Conservation (phyloP, 2,329 filamentous ascomycete genomes). For the Chrysoporthe puriensis region DNA sequence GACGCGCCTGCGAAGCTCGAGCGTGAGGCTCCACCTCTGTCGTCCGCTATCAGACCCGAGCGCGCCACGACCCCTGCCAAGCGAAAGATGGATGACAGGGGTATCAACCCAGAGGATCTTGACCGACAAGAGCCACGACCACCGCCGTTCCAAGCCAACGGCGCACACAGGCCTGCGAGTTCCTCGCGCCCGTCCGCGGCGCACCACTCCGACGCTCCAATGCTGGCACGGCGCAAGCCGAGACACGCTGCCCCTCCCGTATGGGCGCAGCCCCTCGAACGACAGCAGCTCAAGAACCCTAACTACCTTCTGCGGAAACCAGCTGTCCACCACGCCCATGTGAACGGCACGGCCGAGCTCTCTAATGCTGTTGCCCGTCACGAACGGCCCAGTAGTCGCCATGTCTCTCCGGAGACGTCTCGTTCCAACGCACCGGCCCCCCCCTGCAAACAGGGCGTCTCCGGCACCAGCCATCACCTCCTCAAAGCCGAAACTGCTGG, state of each 20-base stretch:
- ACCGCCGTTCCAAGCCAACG: slow-evolving; percentile 55
- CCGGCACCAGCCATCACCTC: slow-evolving; percentile 29
- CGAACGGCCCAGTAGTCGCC: slow-evolving; percentile 44
- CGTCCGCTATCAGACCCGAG: slow-evolving; percentile 30
- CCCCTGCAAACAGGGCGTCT: slow-evolving; percentile 31
- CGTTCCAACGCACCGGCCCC: slow-evolving; percentile 36
- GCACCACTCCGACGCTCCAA: slow-evolving; percentile 39
- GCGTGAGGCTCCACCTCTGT: slow-evolving; percentile 32
- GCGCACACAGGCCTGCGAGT: slow-evolving; percentile 32
- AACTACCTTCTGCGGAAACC: slow-evolving; percentile 52
- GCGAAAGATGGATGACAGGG: slow-evolving; percentile 53
- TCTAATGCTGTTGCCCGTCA: slow-evolving; percentile 16
- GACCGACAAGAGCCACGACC: slow-evolving; percentile 54
- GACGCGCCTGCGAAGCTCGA: slow-evolving; percentile 34
- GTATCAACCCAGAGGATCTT: slow-evolving; percentile 54
- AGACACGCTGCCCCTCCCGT: slow-evolving; percentile 45
- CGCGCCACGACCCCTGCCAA: slow-evolving; percentile 48
- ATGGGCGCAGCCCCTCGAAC: slow-evolving; percentile 52
- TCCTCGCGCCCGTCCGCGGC: slow-evolving; percentile 31
- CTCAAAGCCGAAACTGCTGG: slow-evolving; percentile 42
- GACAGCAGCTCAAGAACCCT: slow-evolving; percentile 43
- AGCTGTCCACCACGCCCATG: slow-evolving; percentile 33
- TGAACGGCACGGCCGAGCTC: slow-evolving; percentile 45
- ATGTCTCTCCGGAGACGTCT: slow-evolving; percentile 51
- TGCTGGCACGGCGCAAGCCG: slow-evolving; percentile 43